Evolutionary conservation across 2,329 filamentous ascomycete species (phyloP), one percentile per base, ranked within the genome.

Genomic region (Verticillium longisporum): DNA sequence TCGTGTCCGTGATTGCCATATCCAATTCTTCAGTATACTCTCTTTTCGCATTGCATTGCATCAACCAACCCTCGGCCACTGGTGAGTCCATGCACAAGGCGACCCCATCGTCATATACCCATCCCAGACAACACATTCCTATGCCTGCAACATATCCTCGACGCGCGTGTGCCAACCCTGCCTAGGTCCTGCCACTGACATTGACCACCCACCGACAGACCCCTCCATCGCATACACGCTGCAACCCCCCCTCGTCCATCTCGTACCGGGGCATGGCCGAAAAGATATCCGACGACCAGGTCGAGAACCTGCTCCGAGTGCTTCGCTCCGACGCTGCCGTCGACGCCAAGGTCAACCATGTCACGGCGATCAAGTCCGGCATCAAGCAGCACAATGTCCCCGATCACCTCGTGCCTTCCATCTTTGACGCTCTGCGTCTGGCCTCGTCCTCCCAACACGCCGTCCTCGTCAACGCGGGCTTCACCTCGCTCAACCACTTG

Each of bases 381-480:
- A 97, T 97, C 80, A 97, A 97, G 75, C 92, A 96, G 75, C 89
- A 90, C 73, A 92, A 92, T 78, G 91, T 97, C 55, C 91, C 92
- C 63, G 91, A 96, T 66, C 75, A 77, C 60, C 84, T 82, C 68
- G 84, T 96, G 68, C 77, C 85, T 32, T 80, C 85, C 61, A 85
- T 97, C 65, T 96, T 97, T 75, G 92, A 97, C 63, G 90, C 88
- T 65, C 81, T 96, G 69, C 88, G 89, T 65, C 78, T 87, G 59
- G 90, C 91, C 63, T 89, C 94, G 66, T 79, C 82, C 60, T 90
- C 91, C 53, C 88, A 90, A 68, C 90, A 96, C 69, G 88, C 88
- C 54, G 84, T 86, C 38, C 87, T 97, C 64, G 87, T 89, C 66
- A 89, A 90, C 62, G 90, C 91, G 59, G 92, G 91, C 62, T 94